These are phyloP conservation scores for Tillandsia leiboldiana DNA, from an alignment of 176 grass and related monocot genomes.

Conservation along the genomic window DNA sequence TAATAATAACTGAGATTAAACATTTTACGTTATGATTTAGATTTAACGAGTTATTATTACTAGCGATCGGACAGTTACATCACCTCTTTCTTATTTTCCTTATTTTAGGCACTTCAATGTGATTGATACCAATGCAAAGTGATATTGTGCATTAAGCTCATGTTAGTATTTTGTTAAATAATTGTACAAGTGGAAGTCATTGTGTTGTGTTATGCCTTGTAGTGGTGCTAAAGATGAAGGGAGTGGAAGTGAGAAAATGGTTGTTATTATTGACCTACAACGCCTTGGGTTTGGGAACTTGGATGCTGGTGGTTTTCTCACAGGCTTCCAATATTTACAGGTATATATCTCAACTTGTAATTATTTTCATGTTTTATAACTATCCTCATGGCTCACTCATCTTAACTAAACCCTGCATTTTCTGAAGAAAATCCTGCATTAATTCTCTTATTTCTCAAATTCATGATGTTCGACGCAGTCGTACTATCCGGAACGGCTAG, in stretches of 20 bases:
- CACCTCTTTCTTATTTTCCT: too few relatives aligned
- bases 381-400: neutral
- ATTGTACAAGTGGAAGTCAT: neutral
- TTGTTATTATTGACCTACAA: neutral
- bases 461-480: neutral
- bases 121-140: neutral
- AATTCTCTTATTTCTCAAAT: neutral
- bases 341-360: neutral
- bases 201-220: neutral
- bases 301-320: neutral
- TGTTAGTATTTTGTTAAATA: neutral
- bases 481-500: neutral
- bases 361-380: neutral
- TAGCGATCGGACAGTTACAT: too few relatives aligned
- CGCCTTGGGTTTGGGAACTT: neutral
- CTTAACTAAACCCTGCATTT: neutral
- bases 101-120: too few relatives aligned
- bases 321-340: neutral
- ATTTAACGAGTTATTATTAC: too few relatives aligned
- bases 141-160: neutral
- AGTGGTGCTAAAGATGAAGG: neutral
- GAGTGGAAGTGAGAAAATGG: slow-evolving; percentile 2
- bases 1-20: too few relatives aligned
- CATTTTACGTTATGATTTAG: too few relatives aligned
- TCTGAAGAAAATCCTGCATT: neutral